Base-by-base conservation (phyloP, 2,329 filamentous ascomycete genomes). In the Beauveria pseudobassiana region DNA sequence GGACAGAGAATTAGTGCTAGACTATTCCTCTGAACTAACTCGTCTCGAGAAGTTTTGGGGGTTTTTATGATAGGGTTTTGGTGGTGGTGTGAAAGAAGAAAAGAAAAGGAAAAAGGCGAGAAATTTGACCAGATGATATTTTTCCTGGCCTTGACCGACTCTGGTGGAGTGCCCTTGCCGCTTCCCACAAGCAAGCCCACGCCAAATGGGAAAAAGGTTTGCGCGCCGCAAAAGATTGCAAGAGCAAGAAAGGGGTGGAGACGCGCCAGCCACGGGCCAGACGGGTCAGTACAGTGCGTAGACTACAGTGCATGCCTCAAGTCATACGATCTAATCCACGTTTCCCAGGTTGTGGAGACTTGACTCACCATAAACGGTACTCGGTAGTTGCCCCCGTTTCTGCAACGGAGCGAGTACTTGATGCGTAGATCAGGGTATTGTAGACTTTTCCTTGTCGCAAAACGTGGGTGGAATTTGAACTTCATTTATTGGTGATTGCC, bases 1-100 rank as follows among this genome's bases (percentile, higher is more conserved):
- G 82, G 80, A 81, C 81, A 85, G 80, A 82, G 78, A 81, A 78
- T 73, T 77, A 80, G 80, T 77, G 82, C 80, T 79, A 80, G 74
- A 78, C 77, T 80, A 81, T 79, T 82, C 81, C 82, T 79, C 80
- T 79, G 79, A 78, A 78, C 77, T 77, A 73, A 71, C 72, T 76
- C 73, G 74, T 76, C 76, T 73, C 71, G 69, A 62, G 52, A 74
- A 72, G 73, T 75, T 74, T 71, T 74, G 72, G 73, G 69, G 68
- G 69, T 70, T 70, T 72, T 76, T 77, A 73, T 72, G 73, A 78
- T 79, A 80, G 78, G 75, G 75, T 75, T 75, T 57, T 80, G 77
- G 77, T 73, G 72, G 74, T 76, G 77, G 76, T 73, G 72, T 71
- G 77, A 75, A 74, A 73, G 73, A 69, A 67, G 67, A 69, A 67